Conservation (phyloP, 345 rosid species). For the Eucalyptus curtisii region DNA sequence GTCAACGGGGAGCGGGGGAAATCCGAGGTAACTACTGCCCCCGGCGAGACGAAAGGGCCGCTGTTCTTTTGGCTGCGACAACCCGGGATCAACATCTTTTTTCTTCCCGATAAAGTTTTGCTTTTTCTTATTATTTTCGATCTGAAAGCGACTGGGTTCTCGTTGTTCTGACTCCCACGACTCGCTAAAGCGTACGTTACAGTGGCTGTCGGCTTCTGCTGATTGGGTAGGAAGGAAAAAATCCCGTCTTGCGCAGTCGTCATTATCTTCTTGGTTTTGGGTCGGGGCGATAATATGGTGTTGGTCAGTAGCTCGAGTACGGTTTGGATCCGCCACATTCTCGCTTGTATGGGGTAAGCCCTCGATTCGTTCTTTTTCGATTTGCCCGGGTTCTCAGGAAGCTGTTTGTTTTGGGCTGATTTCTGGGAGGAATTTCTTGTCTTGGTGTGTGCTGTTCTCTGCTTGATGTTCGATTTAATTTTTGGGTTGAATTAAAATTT, state of each 20-base stretch:
- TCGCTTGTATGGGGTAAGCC: constrained; percentile 48
- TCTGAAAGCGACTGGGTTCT: background rate
- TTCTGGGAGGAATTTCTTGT: background rate
- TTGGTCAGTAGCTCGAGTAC: constrained; percentile 7
- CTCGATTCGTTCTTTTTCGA: background rate
- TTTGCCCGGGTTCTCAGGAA: background rate
- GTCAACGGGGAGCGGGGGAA: background rate
- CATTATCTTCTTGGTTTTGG: background rate
- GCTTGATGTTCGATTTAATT: background rate
- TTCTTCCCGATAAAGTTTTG: background rate
- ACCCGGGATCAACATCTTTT: background rate
- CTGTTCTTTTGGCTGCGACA: background rate
- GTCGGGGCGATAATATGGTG: constrained; percentile 9
- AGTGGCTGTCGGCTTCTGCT: background rate
- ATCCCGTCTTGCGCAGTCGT: background rate
- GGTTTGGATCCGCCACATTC: constrained; percentile 40
- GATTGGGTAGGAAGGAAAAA: background rate
- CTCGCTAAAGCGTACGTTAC: background rate
- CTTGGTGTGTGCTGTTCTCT: background rate
- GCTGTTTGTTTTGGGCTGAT: background rate
- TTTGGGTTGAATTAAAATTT: background rate
- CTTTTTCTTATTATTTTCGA: background rate
- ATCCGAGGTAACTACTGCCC: background rate
- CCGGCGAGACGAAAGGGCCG: background rate
- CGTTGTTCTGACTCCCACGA: background rate